A percentile compares a stretch with the other conserved stretches of the same genome.
Evolutionary conservation across 805 yeast genomes (phyloP).

Genomic region (Saccharomycopsis sp.): DNA sequence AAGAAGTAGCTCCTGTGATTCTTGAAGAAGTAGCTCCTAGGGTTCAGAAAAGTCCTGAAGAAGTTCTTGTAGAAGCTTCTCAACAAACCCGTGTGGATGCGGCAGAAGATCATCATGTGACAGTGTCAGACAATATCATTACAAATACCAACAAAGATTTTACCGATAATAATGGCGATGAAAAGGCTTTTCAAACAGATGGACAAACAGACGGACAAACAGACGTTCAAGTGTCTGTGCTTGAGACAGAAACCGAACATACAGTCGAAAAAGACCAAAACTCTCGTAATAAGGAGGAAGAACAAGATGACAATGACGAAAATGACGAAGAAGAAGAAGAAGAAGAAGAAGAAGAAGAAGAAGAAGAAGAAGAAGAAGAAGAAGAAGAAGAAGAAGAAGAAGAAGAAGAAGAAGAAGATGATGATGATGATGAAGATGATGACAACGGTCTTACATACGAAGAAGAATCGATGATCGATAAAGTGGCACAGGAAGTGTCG

Average conservation of each 20-base stretch:
- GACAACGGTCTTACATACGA: neutral
- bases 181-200: neutral
- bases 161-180: no score
- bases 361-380: constrained; percentile 6
- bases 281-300: neutral
- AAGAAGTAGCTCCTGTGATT: no score
- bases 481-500: neutral
- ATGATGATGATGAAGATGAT: neutral
- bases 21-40: no score
- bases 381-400: constrained; percentile 5
- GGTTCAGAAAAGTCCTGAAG: no score
- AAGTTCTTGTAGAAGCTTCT: no score
- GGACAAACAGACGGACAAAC: neutral
- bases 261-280: neutral
- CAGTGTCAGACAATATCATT: no score
- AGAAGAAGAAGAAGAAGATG: constrained; percentile 2
- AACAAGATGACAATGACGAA: neutral
- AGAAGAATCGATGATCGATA: neutral
- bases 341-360: constrained; percentile 1
- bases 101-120: no score
- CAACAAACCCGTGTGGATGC: no score
- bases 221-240: neutral
- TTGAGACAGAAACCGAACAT: neutral
- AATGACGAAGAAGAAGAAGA: neutral
- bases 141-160: no score